Conservation (phyloP, 2,329 filamentous ascomycete species). For the Sarocladium kiliense region DNA sequence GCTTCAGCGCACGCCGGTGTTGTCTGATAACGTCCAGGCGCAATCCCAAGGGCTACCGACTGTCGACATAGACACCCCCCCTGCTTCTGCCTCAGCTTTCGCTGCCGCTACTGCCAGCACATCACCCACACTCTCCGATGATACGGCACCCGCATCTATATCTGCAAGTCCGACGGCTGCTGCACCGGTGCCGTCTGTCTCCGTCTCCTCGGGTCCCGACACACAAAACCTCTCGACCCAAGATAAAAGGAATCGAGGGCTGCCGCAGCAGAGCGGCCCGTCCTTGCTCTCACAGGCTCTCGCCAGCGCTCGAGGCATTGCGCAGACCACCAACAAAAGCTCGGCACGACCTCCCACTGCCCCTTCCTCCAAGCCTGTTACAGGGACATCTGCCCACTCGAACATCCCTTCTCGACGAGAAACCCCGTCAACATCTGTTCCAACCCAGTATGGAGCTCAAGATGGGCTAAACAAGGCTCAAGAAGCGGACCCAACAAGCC, state of each 20-base stretch:
- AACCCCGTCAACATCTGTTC: neutral
- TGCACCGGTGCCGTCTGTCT: constrained; percentile 23
- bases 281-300: constrained; percentile 54
- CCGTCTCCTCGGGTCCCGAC: neutral
- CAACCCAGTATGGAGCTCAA: constrained; percentile 16
- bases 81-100: constrained; percentile 10
- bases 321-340: constrained; percentile 18
- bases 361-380: neutral
- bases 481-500: neutral
- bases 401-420: neutral
- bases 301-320: constrained; percentile 52
- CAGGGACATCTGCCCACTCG: neutral
- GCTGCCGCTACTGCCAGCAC: constrained; percentile 7
- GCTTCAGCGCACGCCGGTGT: constrained; percentile 5
- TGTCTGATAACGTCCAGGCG: neutral
- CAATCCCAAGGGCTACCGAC: neutral
- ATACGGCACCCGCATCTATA: neutral
- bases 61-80: constrained; percentile 3
- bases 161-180: constrained; percentile 24
- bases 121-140: constrained; percentile 24
- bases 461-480: neutral
- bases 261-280: constrained; percentile 42
- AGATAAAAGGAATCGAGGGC: constrained; percentile 16
- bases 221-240: neutral
- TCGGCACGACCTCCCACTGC: neutral